Base-by-base conservation (phyloP, 1,284 basidiomycete genomes). In the Porogramme epimiltina region DNA sequence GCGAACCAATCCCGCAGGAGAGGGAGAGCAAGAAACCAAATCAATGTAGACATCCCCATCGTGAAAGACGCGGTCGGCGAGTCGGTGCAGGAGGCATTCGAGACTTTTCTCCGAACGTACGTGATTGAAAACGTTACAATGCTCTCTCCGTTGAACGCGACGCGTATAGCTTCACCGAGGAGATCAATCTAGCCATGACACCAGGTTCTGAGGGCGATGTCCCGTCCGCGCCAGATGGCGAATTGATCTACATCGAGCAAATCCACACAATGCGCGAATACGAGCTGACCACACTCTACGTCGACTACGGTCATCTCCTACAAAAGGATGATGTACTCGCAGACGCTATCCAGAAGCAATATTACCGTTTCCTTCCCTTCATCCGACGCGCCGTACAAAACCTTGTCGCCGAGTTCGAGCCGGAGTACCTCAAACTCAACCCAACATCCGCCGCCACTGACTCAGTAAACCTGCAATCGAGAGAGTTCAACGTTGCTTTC, bases 331-430 rank as follows among this genome's bases (percentile, higher is more conserved):
- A 95, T 60, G 87, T 95, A 1, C 85, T 99, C 10, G 95, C 95
- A 0, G 84, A 89, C 52, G 95, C 96, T 3, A 93, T 99, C 59
- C 87, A 91, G 61, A 88, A 86, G 51, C 93, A 98, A 67, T 99
- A 99, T 71, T 98, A 98, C 68, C 87, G 96, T 64, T 98, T 98
- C 73, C 76, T 98, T 4, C 96, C 96, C 0, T 99, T 93, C 71
- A 81, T 99, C 41, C 87, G 92, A 42, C 89, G 94, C 51, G 94
- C 95, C 0, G 79, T 99, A 22, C 86, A 93, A 65, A 91, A 93
- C 62, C 80, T 98, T 20, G 91, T 99, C 49, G 83, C 89, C 42
- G 83, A 91, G 66, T 93, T 87, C 69, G 91, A 91, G 59, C 95
- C 95, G 3, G 89, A 91, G 61, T 99, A 98, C 64, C 84, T 98